These are phyloP conservation scores for Penicillium parvum DNA, from an alignment of 495 filamentous ascomycete genomes.

Conservation along the genomic window DNA sequence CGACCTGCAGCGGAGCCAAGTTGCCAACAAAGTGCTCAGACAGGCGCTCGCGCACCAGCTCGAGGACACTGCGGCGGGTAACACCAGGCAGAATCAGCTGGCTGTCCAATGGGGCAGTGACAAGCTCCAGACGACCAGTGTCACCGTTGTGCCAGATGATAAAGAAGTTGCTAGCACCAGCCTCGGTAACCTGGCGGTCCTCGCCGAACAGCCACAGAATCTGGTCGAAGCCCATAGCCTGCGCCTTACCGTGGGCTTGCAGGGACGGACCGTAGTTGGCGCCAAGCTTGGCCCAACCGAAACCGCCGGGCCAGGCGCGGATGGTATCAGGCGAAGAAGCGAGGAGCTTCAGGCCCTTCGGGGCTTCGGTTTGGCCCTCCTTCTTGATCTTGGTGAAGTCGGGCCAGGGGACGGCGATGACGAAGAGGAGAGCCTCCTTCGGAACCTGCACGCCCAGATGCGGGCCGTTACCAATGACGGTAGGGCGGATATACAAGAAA, in stretches of 20 bases:
- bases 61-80: slow-evolving; percentile 70
- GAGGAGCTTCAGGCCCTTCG: slow-evolving; percentile 67
- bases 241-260: slow-evolving; percentile 68
- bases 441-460: slow-evolving; percentile 80
- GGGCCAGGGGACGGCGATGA: slow-evolving; percentile 75
- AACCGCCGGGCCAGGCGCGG: slow-evolving; percentile 89
- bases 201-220: slow-evolving; percentile 68
- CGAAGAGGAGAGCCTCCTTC: slow-evolving; percentile 76
- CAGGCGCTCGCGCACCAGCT: slow-evolving; percentile 64
- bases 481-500: slow-evolving; percentile 80
- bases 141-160: slow-evolving; percentile 70
- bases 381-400: slow-evolving; percentile 39
- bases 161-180: slow-evolving; percentile 65
- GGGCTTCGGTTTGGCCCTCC: slow-evolving; percentile 15
- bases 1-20: slow-evolving; percentile 61
- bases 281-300: slow-evolving; percentile 84
- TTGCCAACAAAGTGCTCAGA: slow-evolving; percentile 26
- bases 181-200: neutral
- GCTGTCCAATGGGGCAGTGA: slow-evolving; percentile 78
- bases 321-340: slow-evolving; percentile 72
- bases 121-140: slow-evolving; percentile 61
- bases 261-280: slow-evolving; percentile 88
- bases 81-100: slow-evolving; percentile 82
- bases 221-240: slow-evolving; percentile 70
- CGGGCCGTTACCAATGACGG: slow-evolving; percentile 74